Evolutionary conservation across 2,329 filamentous ascomycete genomes (phyloP).

Genomic region (Penicillium palitans): DNA sequence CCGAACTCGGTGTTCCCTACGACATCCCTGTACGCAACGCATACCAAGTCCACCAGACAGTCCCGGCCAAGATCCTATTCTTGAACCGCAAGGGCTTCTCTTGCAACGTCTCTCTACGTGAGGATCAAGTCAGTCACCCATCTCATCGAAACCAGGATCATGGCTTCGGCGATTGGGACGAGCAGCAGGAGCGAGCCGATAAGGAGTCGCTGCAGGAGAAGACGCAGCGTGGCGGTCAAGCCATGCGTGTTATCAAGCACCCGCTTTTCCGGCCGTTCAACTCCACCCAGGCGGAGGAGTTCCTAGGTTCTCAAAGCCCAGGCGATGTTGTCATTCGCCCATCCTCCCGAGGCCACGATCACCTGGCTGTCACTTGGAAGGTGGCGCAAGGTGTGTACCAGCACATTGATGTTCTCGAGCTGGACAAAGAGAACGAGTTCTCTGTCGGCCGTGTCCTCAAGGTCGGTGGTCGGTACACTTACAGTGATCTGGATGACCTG

Average conservation of each 20-base stretch:
- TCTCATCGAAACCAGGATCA: slow-evolving; percentile 70
- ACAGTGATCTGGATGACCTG: slow-evolving; percentile 93
- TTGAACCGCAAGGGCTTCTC: slow-evolving; percentile 84
- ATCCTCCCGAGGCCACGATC: slow-evolving; percentile 91
- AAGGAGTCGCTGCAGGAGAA: slow-evolving; percentile 82
- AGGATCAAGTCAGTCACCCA: slow-evolving; percentile 74
- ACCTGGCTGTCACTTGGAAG: slow-evolving; percentile 97
- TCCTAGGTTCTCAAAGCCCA: slow-evolving; percentile 76
- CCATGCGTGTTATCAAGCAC: slow-evolving; percentile 95
- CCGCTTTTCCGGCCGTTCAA: slow-evolving; percentile 95
- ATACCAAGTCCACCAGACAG: slow-evolving; percentile 76
- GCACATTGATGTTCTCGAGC: slow-evolving; percentile 93
- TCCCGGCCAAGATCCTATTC: slow-evolving; percentile 82
- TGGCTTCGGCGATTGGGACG: slow-evolving; percentile 82
- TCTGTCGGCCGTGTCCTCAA: slow-evolving; percentile 83
- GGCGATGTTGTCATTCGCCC: slow-evolving; percentile 95
- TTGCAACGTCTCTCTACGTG: slow-evolving; percentile 79
- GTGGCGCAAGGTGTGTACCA: slow-evolving; percentile 95
- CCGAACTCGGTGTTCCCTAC: slow-evolving; percentile 74
- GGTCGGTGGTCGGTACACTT: slow-evolving; percentile 84
- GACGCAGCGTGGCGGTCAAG: slow-evolving; percentile 79
- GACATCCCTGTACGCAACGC: slow-evolving; percentile 69
- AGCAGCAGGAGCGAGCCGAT: slow-evolving; percentile 75
- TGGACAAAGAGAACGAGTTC: slow-evolving; percentile 97
- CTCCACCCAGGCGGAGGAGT: slow-evolving; percentile 88